Evolutionary conservation across 108 stramenopile genomes (phyloP).

Genomic region (Pseudonitzschia multiseries): DNA sequence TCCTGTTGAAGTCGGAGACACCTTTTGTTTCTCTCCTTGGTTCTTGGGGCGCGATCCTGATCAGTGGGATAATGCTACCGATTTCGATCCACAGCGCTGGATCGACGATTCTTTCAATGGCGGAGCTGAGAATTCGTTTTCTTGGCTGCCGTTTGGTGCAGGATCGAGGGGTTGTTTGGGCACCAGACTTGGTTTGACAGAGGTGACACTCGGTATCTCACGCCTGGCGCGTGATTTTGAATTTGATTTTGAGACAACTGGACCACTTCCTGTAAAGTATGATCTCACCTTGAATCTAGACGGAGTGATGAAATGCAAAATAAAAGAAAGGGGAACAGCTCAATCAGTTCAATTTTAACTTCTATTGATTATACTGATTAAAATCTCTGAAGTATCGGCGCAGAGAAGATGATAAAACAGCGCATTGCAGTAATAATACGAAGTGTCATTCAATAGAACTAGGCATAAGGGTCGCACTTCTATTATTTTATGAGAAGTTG

Average conservation of each 20-base stretch:
- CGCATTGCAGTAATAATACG: too few species aligned
- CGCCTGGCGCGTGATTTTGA: slow-evolving; percentile 19
- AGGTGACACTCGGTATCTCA: slow-evolving; percentile 13
- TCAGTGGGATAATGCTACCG: slow-evolving; percentile 10
- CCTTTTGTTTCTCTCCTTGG: slow-evolving; percentile 23
- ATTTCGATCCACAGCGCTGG: slow-evolving; percentile 29
- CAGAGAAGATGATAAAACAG: too few species aligned
- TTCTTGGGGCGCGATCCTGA: slow-evolving; percentile 20
- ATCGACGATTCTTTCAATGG: slow-evolving; percentile 17
- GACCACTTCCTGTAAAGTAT: slow-evolving; percentile 17
- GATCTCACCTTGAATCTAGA: slow-evolving; percentile 30
- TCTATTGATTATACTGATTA: too few species aligned
- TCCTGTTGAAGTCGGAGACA: slow-evolving; percentile 16
- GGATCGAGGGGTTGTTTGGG: slow-evolving; percentile 31
- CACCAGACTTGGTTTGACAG: slow-evolving; percentile 27
- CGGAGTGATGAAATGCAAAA: slow-evolving; percentile 18
- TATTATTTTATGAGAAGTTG: too few species aligned
- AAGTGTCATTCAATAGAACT: too few species aligned
- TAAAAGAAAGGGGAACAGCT: too few species aligned
- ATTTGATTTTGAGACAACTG: slow-evolving; percentile 18
- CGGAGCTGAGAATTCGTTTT: slow-evolving; percentile 18
- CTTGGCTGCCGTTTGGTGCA: slow-evolving; percentile 28
- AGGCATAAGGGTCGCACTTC: too few species aligned
- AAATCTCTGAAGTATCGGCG: too few species aligned
- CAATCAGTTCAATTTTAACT: too few species aligned